These are phyloP conservation scores for Mrakia blollopis DNA, from an alignment of 768 basidiomycete species.

Conservation along the genomic window DNA sequence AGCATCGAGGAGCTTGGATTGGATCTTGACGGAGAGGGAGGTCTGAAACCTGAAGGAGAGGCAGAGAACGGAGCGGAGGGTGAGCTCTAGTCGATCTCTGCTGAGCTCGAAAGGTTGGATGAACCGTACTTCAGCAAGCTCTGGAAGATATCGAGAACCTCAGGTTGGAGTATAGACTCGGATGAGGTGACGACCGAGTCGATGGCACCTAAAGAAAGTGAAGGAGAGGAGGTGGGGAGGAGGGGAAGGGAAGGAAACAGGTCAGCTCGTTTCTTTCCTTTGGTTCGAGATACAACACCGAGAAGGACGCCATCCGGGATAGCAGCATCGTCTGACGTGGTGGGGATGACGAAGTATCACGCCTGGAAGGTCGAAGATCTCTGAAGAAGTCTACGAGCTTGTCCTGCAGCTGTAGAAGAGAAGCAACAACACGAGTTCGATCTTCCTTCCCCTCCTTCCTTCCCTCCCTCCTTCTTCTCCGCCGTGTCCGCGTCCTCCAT, in stretches of 20 bases:
- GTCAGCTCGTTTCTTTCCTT: background rate
- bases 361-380: no score
- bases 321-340: no score
- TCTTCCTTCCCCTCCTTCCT: background rate
- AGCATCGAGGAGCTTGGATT: constrained; percentile 84
- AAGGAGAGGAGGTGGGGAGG: constrained; percentile 28
- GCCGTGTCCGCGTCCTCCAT: no score
- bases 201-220: constrained; percentile 74
- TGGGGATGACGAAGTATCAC: no score
- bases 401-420: background rate
- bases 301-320: no score
- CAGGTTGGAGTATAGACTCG: constrained; percentile 61
- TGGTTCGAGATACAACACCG: no score
- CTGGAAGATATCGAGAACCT: constrained; percentile 75
- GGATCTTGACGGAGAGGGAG: constrained; percentile 45
- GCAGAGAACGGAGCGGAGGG: constrained; percentile 24
- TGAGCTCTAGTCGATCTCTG: background rate
- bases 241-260: background rate
- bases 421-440: background rate
- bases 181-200: constrained; percentile 71
- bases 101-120: background rate
- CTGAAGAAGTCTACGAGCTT: no score
- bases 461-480: background rate
- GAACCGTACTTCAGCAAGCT: constrained; percentile 63
- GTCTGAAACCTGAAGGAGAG: constrained; percentile 57